A percentile compares a stretch with the other conserved stretches of the same genome.
Evolutionary conservation across 495 filamentous ascomycete genomes (phyloP).

Genomic region (Aspergillus ellipticus): DNA sequence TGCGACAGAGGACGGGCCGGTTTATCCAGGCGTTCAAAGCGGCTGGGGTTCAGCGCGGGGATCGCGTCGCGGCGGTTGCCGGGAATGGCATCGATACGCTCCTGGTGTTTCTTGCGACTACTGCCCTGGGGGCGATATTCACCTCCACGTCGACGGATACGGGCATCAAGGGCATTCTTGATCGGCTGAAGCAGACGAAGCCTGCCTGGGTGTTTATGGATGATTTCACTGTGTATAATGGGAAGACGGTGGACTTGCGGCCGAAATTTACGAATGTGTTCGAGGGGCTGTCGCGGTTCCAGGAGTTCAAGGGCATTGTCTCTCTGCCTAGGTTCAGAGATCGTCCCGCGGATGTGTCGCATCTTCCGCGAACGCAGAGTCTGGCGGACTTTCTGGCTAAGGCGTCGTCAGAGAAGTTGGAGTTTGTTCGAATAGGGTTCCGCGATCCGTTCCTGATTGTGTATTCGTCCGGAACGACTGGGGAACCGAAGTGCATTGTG

Average conservation of each 20-base stretch:
- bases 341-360: slow-evolving; percentile 53
- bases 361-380: slow-evolving; percentile 51
- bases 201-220: slow-evolving; percentile 75
- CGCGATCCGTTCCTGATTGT: slow-evolving; percentile 68
- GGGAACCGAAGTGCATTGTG: slow-evolving; percentile 72
- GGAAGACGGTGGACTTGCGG: slow-evolving; percentile 66
- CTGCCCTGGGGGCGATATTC: slow-evolving; percentile 67
- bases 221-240: slow-evolving; percentile 74
- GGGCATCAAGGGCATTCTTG: slow-evolving; percentile 70
- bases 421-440: slow-evolving; percentile 60
- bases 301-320: slow-evolving; percentile 61
- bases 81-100: slow-evolving; percentile 72
- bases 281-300: slow-evolving; percentile 52
- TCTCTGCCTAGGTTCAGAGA: slow-evolving; percentile 59
- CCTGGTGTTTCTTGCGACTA: slow-evolving; percentile 59
- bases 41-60: slow-evolving; percentile 61
- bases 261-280: slow-evolving; percentile 66
- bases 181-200: slow-evolving; percentile 66
- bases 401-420: slow-evolving; percentile 36
- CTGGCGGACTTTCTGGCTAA: slow-evolving; percentile 49
- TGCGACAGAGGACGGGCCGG: slow-evolving; percentile 52
- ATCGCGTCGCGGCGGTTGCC: slow-evolving; percentile 67
- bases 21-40: slow-evolving; percentile 61
- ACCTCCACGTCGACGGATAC: slow-evolving; percentile 74
- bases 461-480: slow-evolving; percentile 70